Evolutionary conservation across 1,284 basidiomycete genomes (phyloP).

Genomic region (Melampsora americana): DNA sequence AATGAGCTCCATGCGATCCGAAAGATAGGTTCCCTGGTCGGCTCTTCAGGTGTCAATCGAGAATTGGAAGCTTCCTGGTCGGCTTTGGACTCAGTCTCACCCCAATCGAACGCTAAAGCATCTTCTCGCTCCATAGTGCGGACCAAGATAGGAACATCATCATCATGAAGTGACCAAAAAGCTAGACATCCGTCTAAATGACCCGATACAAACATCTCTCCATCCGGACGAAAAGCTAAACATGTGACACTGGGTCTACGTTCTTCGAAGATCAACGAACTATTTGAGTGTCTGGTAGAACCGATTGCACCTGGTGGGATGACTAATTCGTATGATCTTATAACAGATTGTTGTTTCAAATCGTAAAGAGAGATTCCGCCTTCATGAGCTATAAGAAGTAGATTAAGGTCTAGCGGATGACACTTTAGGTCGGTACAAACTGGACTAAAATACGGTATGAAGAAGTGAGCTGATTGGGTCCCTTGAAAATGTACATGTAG

Average conservation of each 20-base stretch:
- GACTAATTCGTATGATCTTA: constrained; percentile 66
- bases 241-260: constrained; percentile 70
- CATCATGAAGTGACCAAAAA: constrained; percentile 80
- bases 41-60: constrained; percentile 46
- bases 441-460: constrained; percentile 51
- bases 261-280: constrained; percentile 63
- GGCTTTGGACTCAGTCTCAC: constrained; percentile 55
- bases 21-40: constrained; percentile 73
- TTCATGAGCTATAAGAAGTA: constrained; percentile 75
- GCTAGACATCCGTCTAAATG: constrained; percentile 81
- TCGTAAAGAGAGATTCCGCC: constrained; percentile 73
- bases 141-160: constrained; percentile 73
- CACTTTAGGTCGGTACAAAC: constrained; percentile 65
- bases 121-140: constrained; percentile 64
- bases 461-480: not conserved
- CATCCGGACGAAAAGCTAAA: constrained; percentile 65
- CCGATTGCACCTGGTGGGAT: constrained; percentile 76
- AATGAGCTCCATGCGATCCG: constrained; percentile 73
- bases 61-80: constrained; percentile 50
- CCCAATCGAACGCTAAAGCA: constrained; percentile 57
- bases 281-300: constrained; percentile 63
- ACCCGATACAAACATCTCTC: constrained; percentile 63
- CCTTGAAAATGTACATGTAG: constrained; percentile 47
- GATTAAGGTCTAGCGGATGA: constrained; percentile 77
- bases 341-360: constrained; percentile 63